Evolutionary conservation across 2,329 filamentous ascomycete genomes (phyloP), one percentile per base, ranked within the genome.

Genomic region (Parastagonospora nodorum): DNA sequence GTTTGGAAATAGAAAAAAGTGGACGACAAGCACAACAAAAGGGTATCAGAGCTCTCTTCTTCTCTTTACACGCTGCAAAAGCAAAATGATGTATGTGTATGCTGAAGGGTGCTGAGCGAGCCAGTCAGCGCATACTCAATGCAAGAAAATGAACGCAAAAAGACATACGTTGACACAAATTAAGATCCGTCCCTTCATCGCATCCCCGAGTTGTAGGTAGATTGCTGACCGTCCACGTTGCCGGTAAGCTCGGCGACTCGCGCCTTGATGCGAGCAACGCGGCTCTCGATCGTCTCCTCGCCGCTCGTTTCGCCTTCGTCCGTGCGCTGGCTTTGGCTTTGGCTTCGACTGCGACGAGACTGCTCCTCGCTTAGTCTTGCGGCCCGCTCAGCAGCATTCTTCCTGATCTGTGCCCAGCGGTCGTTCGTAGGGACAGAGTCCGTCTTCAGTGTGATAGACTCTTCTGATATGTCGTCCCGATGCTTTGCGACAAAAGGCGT

Each of bases 191-290:
- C 39, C 49, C 48, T 19, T 45, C 41, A 14, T 50, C 49, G 30
- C 51, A 24, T 24, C 48, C 16, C 60, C 49, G 30, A 35, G 36
- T 38, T 48, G 24, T 48, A 38, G 15, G 19, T 48, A 12, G 42
- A 38, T 43, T 64, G 53, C 43, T 61, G 55, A 7, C 69, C 68
- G 2, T 74, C 71, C 16, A 69, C 48, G 27, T 71, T 72, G 35
- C 88, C 88, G 2, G 94, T 99, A 64, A 99, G 78, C 74, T 97
- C 92, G 45, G 94, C 94, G 51, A 99, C 94, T 55, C 94, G 88
- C 53, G 94, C 94, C 78, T 97, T 97, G 82, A 99, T 99, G 57
- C 94, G 89, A 42, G 94, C 94, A 52, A 97, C 94, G 60, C 94
- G 90, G 42, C 92, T 92, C 75, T 99, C 94, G 67, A 97, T 97